A percentile compares a stretch with the other conserved stretches of the same genome.
phyloP scores from a whole-genome alignment of 2,329 filamentous ascomycete genomes.

The Alternaria sp. region DNA sequence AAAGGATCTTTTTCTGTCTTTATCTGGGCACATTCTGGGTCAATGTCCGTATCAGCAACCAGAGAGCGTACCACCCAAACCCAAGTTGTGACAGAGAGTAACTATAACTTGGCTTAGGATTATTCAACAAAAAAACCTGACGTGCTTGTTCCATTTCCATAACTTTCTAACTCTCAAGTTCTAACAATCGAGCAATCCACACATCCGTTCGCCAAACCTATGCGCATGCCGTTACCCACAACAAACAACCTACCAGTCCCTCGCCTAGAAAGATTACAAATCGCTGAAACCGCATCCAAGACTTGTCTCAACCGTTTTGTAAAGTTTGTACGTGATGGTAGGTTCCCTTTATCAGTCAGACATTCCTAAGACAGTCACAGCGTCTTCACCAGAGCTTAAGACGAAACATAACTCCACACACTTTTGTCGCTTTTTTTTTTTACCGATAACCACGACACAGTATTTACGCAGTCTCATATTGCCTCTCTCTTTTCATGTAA shows the following conservation, averaged over 20 bases:
- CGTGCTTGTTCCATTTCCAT: too few species aligned
- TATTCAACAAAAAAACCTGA: not conserved
- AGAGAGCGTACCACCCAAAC: too few species aligned
- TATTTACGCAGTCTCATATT: too few species aligned
- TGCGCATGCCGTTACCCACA: not conserved
- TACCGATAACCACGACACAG: not conserved
- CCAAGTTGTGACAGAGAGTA: too few species aligned
- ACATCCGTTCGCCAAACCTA: not conserved
- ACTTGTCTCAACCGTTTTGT: not conserved
- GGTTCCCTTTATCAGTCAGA: not conserved
- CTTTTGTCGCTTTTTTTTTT: not conserved
- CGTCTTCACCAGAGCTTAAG: not conserved
- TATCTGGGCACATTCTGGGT: too few species aligned
- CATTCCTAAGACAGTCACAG: not conserved
- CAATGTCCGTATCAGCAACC: too few species aligned
- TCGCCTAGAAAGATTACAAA: too few species aligned
- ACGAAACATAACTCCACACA: not conserved
- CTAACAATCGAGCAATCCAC: not conserved
- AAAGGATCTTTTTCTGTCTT: too few species aligned
- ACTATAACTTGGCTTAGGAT: too few species aligned
- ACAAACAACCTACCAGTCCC: not conserved
- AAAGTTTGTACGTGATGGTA: not conserved
- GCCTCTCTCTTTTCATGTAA: not conserved
- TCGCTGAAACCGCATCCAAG: rapidly evolving
- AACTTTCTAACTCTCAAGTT: not conserved